Conservation (phyloP, 139 green algal species). For the Chlorella sp. region DNA sequence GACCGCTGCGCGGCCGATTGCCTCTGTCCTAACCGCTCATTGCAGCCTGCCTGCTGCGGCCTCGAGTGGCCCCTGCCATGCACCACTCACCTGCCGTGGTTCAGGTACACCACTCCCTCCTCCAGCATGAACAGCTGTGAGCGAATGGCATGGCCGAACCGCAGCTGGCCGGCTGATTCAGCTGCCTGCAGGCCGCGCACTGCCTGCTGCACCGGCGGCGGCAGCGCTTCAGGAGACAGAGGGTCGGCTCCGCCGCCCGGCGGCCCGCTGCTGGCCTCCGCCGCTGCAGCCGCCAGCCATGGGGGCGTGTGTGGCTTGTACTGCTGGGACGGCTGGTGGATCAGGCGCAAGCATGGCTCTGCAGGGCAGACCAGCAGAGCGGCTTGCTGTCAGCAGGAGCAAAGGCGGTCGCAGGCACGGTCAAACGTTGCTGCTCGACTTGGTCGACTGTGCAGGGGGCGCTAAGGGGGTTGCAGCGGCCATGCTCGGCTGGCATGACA, state of each 20-base stretch:
- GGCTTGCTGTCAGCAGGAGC: not conserved
- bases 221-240: not conserved
- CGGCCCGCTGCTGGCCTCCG: not conserved
- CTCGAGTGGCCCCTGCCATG: no score
- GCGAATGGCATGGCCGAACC: not conserved
- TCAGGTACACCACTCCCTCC: conserved; percentile 56
- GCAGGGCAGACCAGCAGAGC: no score
- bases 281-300: conserved; percentile 1
- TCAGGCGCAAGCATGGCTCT: conserved; percentile 2
- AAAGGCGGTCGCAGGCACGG: not conserved
- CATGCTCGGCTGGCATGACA: no score
- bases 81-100: conserved; percentile 53
- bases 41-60: no score
- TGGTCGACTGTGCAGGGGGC: no score
- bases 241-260: not conserved
- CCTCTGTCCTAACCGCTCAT: no score
- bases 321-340: not conserved
- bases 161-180: not conserved
- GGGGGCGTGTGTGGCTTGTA: conserved; percentile 9
- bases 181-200: not conserved
- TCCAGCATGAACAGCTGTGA: conserved; percentile 62
- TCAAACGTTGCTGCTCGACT: no score
- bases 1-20: no score
- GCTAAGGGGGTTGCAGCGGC: no score
- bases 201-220: not conserved